Evolutionary conservation across 805 yeast species (phyloP), one percentile per base, ranked within the genome.

Genomic region (Ogataea corticis): DNA sequence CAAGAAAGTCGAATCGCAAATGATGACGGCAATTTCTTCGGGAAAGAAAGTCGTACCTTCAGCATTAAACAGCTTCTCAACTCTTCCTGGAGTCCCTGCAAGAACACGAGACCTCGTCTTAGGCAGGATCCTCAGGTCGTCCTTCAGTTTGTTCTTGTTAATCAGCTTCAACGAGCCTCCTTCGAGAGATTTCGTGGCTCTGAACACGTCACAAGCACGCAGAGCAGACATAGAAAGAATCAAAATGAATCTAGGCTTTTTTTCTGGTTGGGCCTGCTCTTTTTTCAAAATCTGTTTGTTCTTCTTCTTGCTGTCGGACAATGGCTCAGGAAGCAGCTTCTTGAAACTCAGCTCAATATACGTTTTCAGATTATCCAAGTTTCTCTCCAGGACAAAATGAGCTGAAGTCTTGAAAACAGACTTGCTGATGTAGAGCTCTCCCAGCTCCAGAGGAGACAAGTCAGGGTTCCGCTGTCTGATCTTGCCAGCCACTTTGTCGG

Each of bases 161-260:
- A 88, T 87, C 38, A 88, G 61, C 62, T 87, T 88, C 38, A 87
- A 55, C 3, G 89, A 77, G 0, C 82, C 77, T 29, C 63, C 66
- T 18, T 57, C 53, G 75, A 32, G 70, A 44, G 56, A 73, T 61
- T 66, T 72, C 43, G 77, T 64, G 1, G 86, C 80, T 52, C 96
- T 76, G 59, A 78, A 84, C 2, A 89, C 75, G 57, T 91, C 97
- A 58, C 97, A 92, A 2, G 89, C 94, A 54, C 97, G 75, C 18
- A 89, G 70, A 10, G 96, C 94, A 0, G 96, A 87, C 72, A 85
- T 76, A 0, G 91, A 76, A 13, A 85, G 57, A 1, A 83, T 65
- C 13, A 83, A 65, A 51, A 80, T 61, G 66, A 75, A 69, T 43
- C 76, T 74, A 23, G 76, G 64, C 23, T 43, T 49, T 25, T 25